Evolutionary conservation across 1,284 basidiomycete genomes (phyloP), one percentile per base, ranked within the genome.

Genomic region (Ganoderma meredithae): DNA sequence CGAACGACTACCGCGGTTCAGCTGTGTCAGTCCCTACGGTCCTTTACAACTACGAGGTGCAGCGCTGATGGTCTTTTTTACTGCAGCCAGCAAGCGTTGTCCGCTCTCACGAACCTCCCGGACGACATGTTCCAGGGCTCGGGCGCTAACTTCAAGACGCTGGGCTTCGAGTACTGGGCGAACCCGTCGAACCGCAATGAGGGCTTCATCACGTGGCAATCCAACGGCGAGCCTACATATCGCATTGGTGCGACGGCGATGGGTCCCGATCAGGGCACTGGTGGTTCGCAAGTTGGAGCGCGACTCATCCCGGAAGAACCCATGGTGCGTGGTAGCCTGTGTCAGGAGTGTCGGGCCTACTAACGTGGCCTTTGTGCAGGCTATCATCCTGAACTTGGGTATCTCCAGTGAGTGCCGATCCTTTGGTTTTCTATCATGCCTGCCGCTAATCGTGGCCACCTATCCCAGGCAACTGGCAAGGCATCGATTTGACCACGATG

Each of bases 151-250:
- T 87, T 84, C 72, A 81, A 79, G 65, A 66, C 65, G 43, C 52
- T 79, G 84, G 90, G 90, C 22, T 89, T 93, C 72, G 92, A 94
- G 78, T 93, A 90, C 73, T 89, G 83, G 80, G 82, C 86, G 9
- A 84, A 93, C 75, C 86, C 86, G 1, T 79, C 81, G 2, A 81
- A 88, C 67, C 83, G 83, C 0, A 72, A 76, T 2, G 84, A 86
- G 19, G 90, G 90, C 0, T 91, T 84, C 76, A 86, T 93, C 27
- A 86, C 86, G 1, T 94, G 92, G 92, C 82, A 85, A 73, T 82
- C 84, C 19, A 83, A 89, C 67, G 89, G 88, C 9, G 77, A 79
- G 67, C 79, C 81, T n/a, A 83, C 83, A 7, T 84, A 85, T 72
- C 83, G 85, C 7, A 76, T 94, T 73, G 83, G 85, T 10, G 88